Conservation (phyloP, 345 rosid genomes). For the Mallotus nudiflorus region DNA sequence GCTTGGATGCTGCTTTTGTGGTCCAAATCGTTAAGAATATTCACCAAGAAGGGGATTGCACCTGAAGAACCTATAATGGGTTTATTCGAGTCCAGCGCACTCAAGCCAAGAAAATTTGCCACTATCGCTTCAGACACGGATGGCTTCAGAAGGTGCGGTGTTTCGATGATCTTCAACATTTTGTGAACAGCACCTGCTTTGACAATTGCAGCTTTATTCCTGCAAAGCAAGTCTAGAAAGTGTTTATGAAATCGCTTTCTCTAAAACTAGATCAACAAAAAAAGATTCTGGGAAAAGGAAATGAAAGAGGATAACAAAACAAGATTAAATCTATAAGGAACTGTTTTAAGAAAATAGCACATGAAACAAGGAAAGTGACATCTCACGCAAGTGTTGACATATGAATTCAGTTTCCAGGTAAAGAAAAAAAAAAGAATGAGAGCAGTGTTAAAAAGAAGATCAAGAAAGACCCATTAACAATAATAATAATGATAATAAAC, state of each 20-base stretch:
- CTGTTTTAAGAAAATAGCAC: constrained; percentile 27
- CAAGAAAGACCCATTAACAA: background rate
- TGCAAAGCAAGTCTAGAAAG: constrained; percentile 33
- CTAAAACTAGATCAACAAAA: background rate
- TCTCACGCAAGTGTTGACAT: constrained; percentile 22
- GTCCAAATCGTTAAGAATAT: constrained; percentile 47
- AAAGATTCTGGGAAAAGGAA: background rate
- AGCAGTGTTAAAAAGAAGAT: background rate
- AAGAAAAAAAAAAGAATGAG: background rate
- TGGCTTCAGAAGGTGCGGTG: constrained; percentile 44
- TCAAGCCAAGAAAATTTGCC: constrained; percentile 90
- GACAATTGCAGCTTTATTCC: constrained; percentile 99
- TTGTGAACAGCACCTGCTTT: constrained; percentile 96
- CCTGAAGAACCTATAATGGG: constrained; percentile 91
- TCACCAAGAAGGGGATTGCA: constrained; percentile 76
- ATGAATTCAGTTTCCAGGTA: background rate
- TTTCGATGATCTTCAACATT: constrained; percentile 80
- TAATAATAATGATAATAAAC: background rate
- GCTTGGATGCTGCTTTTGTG: constrained; percentile 55
- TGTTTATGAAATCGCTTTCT: background rate
- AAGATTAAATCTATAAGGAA: constrained; percentile 4
- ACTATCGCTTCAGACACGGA: constrained; percentile 76
- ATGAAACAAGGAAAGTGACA: constrained; percentile 44
- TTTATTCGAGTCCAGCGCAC: constrained; percentile 86
- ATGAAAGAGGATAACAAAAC: constrained; percentile 1